These are phyloP conservation scores for Termitomyces sp. DNA, from an alignment of 768 basidiomycete genomes.

Conservation along the genomic window DNA sequence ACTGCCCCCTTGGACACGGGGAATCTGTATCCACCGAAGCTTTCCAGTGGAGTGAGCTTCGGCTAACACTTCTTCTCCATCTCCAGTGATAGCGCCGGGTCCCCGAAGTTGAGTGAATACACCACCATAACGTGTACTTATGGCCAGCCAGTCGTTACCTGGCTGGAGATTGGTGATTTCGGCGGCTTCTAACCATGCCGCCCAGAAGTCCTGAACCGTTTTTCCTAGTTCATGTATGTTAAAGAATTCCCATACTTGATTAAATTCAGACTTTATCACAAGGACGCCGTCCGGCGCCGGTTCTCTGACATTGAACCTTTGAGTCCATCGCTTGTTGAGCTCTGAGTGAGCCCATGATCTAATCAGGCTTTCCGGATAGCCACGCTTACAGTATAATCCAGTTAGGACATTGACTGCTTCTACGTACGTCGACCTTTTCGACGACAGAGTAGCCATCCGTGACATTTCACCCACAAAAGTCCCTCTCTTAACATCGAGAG, in stretches of 20 bases:
- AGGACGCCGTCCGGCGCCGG: background rate
- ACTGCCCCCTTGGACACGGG: background rate
- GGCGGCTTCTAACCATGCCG: background rate
- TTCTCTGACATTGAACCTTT: background rate
- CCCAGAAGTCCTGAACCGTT: background rate
- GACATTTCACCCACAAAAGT: too few species aligned
- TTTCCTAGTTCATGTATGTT: background rate
- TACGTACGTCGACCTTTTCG: background rate
- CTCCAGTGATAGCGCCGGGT: background rate
- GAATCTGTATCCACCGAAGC: background rate
- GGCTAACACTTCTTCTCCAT: background rate
- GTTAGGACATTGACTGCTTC: background rate
- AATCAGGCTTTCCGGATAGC: background rate
- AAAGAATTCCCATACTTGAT: background rate
- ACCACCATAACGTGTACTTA: background rate
- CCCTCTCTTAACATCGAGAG: too few species aligned
- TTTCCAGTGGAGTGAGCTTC: background rate
- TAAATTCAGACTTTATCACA: background rate
- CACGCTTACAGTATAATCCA: background rate
- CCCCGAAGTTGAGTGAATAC: background rate
- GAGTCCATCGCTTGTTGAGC: background rate
- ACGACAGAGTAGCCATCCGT: background rate
- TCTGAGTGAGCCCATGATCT: background rate
- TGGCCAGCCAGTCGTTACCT: background rate
- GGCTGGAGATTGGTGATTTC: background rate